Base-by-base conservation (phyloP, 139 green algal genomes). In the Chlamydomonas applanata region DNA sequence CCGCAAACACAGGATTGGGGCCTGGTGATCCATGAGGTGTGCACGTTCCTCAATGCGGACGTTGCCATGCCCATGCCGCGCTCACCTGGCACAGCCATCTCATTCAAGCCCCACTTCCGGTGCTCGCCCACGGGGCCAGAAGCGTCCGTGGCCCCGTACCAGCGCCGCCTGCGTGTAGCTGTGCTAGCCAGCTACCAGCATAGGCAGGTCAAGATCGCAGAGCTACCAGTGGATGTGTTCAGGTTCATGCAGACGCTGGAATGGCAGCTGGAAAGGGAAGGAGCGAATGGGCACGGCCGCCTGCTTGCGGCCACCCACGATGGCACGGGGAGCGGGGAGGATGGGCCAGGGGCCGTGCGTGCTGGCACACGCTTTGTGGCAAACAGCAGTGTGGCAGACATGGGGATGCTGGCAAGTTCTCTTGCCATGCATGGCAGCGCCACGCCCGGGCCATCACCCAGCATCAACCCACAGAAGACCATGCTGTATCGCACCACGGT, bases 161-260 rank as follows among this genome's bases (percentile, higher is more conserved):
- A 49, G 40, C 40, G 40, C 11, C 54, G 54, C 54, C 54, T 63
- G 17, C 54, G 7, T 63, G 54, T 9, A 30, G 54, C n/a, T 30
- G 54, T 63, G 54, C 54, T 63, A 14, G 30, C 62, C 13, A 33
- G 35, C 17, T 72, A 72, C 16, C 65, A 72, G 68, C 45, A 36
- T 35, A 49, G 69, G 57, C 70, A 92, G 86, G 73, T 93, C 60
- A 93, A 93, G 83, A 83, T 94, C 19, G 89, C 81, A 9, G 88
- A 92, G 77, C 81, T 94, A 57, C 87, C 89, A 1, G 73, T 94
- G 40, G 89, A 94, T 78, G 78, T 76, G 34, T 90, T 86, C 80
- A 81, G 89, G 59, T 87, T 94, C 85, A 79, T 89, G 63, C 89
- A 91, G 73, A 74, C 81, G 2, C 78, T 93, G 9, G 89, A 92